Base-by-base conservation (phyloP, 805 yeast genomes). In the Metschnikowia picachoensis region DNA sequence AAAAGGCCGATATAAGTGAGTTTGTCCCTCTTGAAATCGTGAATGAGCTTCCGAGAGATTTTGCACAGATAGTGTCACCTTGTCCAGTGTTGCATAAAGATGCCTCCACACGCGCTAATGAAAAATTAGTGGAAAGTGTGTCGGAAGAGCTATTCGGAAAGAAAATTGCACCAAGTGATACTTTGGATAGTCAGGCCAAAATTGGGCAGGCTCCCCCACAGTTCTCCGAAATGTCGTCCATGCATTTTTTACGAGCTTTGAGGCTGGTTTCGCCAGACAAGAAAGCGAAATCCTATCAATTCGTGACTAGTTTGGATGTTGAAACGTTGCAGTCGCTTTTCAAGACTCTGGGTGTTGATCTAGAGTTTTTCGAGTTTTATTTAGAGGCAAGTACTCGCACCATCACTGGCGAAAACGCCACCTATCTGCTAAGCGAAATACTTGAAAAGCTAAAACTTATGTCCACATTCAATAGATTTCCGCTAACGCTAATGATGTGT, bases 291-390 rank as follows among this genome's bases (percentile, higher is more conserved):
- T 72, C 75, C 3, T 75, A 72, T 44, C 38, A 51, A 11, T 74
- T 70, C 47, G 63, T 76, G 1, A 47, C 77, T 5, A 42, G 47
- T 2, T 32, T 77, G 1, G 49, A 62, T 1, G 38, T 64, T 0
- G 37, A 47, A 0, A 56, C 59, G 1, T 66, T 68, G 34, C 14
- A 49, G 1, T 53, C 55, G 10, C 48, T 74, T 2, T 80, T 77
- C 45, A 53, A 58, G 8, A 44, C 56, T 3, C 68, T 74, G 9
- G 83, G 82, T 1, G 58, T 82, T 1, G 86, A 81, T 33, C 53
- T 73, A 0, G 76, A 72, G 11, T 70, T 76, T 47, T 59, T 81
- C 8, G 65, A 65, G n/a, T 73, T 78, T 48, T 74, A 67, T 45
- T 40, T 80, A 8, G 77, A 74, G 28, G 76, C 84, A 7, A 50